A percentile compares a stretch with the other conserved stretches of the same genome.
phyloP scores from a whole-genome alignment of 2,329 filamentous ascomycete species.

The Xylaria polymorpha region DNA sequence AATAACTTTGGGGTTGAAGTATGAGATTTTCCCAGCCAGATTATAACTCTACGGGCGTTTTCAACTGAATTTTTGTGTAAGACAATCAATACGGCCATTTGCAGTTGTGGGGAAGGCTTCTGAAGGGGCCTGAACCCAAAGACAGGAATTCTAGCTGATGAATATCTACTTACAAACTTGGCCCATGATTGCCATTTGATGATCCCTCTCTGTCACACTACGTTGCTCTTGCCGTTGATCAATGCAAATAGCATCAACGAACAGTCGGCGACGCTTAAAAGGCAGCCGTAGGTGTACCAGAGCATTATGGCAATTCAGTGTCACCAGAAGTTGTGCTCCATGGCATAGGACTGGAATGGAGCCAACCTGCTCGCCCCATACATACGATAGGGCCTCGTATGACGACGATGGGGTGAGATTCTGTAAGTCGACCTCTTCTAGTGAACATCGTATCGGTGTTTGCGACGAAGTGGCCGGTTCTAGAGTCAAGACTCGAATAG shows the following conservation, averaged over 20 bases:
- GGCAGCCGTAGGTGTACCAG: constrained; percentile 1
- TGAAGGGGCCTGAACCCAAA: not conserved
- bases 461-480: constrained; percentile 11
- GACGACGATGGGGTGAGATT: constrained; percentile 5
- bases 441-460: constrained; percentile 16
- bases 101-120: no score
- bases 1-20: not conserved
- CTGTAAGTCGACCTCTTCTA: constrained; percentile 20
- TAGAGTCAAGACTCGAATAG: constrained; percentile 12
- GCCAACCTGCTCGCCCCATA: constrained; percentile 19
- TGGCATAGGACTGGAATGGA: constrained; percentile 22
- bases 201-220: not conserved
- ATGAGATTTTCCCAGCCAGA: constrained; percentile 16
- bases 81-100: not conserved
- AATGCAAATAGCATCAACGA: constrained; percentile 32
- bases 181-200: constrained; percentile 16
- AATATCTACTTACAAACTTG: constrained; percentile 12
- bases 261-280: constrained; percentile 3
- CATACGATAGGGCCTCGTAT: constrained; percentile 36
- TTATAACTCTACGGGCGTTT: constrained; percentile 12
- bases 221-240: constrained; percentile 9
- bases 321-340: constrained; percentile 19
- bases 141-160: not conserved
- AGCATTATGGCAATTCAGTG: constrained; percentile 25
- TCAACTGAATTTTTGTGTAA: not conserved